Base-by-base conservation (phyloP, 805 yeast genomes). In the Candida tibetensis region DNA sequence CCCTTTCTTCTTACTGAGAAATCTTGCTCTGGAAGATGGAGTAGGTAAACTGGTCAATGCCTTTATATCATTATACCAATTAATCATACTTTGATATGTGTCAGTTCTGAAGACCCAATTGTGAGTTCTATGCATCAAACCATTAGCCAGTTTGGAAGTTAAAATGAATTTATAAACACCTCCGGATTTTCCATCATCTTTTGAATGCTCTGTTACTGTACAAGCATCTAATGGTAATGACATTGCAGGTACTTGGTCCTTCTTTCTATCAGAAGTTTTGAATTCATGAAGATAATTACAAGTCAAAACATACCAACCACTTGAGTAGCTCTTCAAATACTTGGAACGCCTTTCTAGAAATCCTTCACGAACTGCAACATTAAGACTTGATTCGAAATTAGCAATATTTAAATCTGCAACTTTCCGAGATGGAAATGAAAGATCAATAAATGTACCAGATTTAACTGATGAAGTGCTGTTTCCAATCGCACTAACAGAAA, bases 81-180 rank as follows among this genome's bases (percentile, higher is more conserved):
- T 74, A 58, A 82, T 78, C 91, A 89, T 86, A 22, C 74, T 61
- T 29, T 81, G 84, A 51, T 84, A 85, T 34, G 84, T 76, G 53
- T 85, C 93, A n/a, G 95, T 82, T 47, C 95, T 75, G 68, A 91
- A 90, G n/a, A 90, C 93, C 87, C 93, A 88, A 52, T 88, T 89
- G 64, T 90, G 97, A 30, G 88, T 86, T 53, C 87, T 74, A 45
- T 81, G 82, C 45, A 87, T 72, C 42, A 84, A 65, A 10, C 93
- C 93, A 44, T 80, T 78, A 46, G 82, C 81, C 57, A 58, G 68
- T 52, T 84, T 86, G 13, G 89, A 79, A 47, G 77, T 79, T 44
- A 91, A 67, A 8, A 89, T 85, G 62, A 91, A 93, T 64, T 89
- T 89, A 58, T 80, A 81, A 41, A 65, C 66, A 3, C 76, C 71